These are phyloP conservation scores for Ammopiptanthus mongolicus DNA, from an alignment of 306 rosid genomes.

Conservation along the genomic window DNA sequence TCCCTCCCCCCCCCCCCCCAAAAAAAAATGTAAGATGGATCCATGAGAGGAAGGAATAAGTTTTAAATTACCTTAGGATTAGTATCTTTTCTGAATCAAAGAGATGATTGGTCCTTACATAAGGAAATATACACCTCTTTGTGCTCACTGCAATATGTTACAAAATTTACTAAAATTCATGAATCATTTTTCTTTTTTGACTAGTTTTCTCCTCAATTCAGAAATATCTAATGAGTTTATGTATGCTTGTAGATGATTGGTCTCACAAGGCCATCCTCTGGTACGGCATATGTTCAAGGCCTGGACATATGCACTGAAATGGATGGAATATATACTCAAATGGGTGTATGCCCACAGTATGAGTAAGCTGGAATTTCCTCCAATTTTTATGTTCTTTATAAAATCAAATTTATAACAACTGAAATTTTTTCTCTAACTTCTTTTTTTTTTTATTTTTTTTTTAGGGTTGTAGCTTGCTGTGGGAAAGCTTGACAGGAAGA, in stretches of 20 bases:
- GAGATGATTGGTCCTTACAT: not conserved
- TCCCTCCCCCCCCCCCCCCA: not conserved
- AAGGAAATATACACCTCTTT: not conserved
- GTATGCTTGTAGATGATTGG: conserved; percentile 73
- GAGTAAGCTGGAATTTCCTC: conserved; percentile 56
- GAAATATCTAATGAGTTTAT: not conserved
- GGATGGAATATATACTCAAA: conserved; percentile 71
- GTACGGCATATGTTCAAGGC: conserved; percentile 71
- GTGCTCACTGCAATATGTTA: not conserved
- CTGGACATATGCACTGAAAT: conserved; percentile 61
- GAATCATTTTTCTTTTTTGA: not conserved
- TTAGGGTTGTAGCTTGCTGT: conserved; percentile 52
- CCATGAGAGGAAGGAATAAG: not conserved
- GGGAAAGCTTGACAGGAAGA: conserved; percentile 85
- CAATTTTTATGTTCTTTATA: not conserved
- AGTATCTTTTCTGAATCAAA: not conserved
- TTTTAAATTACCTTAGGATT: not conserved
- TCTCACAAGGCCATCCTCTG: conserved; percentile 76
- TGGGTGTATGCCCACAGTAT: conserved; percentile 95
- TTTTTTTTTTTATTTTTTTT: not conserved
- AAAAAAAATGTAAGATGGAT: too few relatives aligned
- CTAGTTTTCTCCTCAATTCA: conserved; percentile 6
- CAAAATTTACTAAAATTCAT: not conserved
- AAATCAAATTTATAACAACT: not conserved
- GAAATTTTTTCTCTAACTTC: too few relatives aligned